These are phyloP conservation scores for Chaetomium globosum DNA, from an alignment of 2,329 filamentous ascomycete species.

Conservation along the genomic window DNA sequence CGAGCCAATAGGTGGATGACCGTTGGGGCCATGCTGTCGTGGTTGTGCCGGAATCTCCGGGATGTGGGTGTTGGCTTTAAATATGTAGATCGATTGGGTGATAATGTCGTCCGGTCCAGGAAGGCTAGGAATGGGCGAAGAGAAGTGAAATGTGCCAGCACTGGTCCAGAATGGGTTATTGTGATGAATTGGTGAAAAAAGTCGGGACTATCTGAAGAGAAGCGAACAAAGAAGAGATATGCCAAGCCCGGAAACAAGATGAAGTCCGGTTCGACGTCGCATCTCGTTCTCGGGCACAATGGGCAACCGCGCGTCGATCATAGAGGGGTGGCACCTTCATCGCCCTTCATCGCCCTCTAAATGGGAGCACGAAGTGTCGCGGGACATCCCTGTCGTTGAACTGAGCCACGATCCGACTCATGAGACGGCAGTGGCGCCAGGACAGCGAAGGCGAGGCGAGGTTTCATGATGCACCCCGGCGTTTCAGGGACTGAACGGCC, in stretches of 20 bases:
- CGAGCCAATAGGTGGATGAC: constrained; percentile 23
- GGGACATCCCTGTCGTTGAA: constrained; percentile 12
- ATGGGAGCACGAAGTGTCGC: background rate
- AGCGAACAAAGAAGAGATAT: constrained; percentile 13
- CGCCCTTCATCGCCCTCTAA: constrained; percentile 8
- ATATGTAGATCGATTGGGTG: background rate
- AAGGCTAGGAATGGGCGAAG: background rate
- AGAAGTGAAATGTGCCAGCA: background rate
- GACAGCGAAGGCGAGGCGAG: constrained; percentile 14
- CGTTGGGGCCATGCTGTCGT: constrained; percentile 24
- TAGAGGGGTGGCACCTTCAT: constrained; percentile 16
- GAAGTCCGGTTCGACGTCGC: constrained; percentile 1
- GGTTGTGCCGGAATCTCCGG: constrained; percentile 3
- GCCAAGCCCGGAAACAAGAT: constrained; percentile 28
- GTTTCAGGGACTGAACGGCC: constrained; percentile 31
- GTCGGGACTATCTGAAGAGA: background rate
- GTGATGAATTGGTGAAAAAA: background rate
- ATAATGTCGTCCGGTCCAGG: background rate
- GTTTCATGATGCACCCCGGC: constrained; percentile 31
- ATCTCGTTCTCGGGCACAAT: constrained; percentile 5
- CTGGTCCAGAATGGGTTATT: background rate
- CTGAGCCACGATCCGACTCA: constrained; percentile 3
- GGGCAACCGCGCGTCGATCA: constrained; percentile 13
- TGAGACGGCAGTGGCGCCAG: constrained; percentile 29
- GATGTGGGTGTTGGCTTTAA: background rate